Evolutionary conservation across 176 grass and related monocot genomes (phyloP), one percentile per base, ranked within the genome.

Genomic region (Hyparrhenia diplandra): DNA sequence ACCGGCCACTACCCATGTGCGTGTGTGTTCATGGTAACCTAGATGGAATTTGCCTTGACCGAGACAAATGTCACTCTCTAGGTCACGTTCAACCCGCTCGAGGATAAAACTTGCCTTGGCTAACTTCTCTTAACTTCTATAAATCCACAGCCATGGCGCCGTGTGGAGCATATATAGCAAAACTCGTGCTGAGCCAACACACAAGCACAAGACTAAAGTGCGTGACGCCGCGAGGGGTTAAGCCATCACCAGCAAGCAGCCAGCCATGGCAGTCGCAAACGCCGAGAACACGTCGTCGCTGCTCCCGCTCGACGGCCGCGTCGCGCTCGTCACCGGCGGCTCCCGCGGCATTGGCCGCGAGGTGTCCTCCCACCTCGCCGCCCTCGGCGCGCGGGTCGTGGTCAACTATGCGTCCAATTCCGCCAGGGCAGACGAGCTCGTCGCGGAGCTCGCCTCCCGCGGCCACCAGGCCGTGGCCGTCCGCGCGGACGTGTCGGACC

Each of bases 281-380:
- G 24, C 24, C 20, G 72, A 55, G 52, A 45, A 8, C 69, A 35
- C 83, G 24, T 32, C 68, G 3, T 25, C 49, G 46, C 37, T 37
- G 16, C 84, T 89, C 32, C 88, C 88, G 27, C 94, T 91, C 13
- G 81, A 77, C 34, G 94, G 84, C 58, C 88, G 87, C 41, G 77
- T 90, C 6, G 91, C 91, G 49, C 78, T 97, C 47, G 74, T 91
- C 54, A 97, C 84, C 0, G 94, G 94, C 71, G 94, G 77, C 18
- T 93, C 90, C 5, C 84, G 86, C 13, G 86, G 90, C 80, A 93
- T 97, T 77, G 90, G 90, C 46, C 86, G 90, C 24, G 84, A 87
- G 77, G 81, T 94, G 2, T 90, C 75, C 47, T 10, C 77, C 64
- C 87, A 93, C 29, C 88, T 97, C n/a, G 79, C 88, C 20, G 72